Conservation (phyloP, 2,329 filamentous ascomycete species). For the Thielaviopsis punctulata region DNA sequence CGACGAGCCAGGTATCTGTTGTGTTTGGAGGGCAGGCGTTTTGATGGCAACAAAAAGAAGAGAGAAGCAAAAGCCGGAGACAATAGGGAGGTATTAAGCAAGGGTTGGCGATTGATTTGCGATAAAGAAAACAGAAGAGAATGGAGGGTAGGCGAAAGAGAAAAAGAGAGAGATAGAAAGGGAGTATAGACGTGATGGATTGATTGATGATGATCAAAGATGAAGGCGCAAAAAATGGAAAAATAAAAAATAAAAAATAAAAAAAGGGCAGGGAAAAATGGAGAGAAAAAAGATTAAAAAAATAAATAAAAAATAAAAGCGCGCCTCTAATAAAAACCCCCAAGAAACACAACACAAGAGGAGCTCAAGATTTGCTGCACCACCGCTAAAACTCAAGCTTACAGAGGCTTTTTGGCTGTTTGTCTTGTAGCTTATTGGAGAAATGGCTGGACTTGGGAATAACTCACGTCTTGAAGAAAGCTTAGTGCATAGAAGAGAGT, state of each 20-base stretch:
- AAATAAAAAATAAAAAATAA: background rate
- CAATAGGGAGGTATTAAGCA: background rate
- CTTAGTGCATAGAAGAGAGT: background rate
- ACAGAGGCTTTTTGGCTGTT: too few relatives aligned
- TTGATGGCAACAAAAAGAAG: background rate
- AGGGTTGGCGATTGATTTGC: too few relatives aligned
- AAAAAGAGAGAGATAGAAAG: constrained; percentile 8
- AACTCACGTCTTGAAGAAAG: background rate
- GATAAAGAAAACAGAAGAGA: constrained; percentile 5
- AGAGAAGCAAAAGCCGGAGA: background rate
- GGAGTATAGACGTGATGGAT: too few relatives aligned
- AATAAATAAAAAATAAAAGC: background rate
- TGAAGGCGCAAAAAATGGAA: background rate
- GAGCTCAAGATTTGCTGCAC: too few relatives aligned
- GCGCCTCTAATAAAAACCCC: background rate
- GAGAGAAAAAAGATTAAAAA: background rate
- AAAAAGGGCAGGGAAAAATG: background rate
- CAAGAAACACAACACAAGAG: background rate
- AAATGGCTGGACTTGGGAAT: background rate
- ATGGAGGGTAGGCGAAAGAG: constrained; percentile 4
- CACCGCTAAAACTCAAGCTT: too few relatives aligned
- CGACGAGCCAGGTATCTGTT: background rate
- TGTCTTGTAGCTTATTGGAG: too few relatives aligned
- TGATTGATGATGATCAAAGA: background rate
- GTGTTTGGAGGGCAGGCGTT: background rate